Evolutionary conservation across 2,329 filamentous ascomycete species (phyloP).

Genomic region (Dryadomyces quercus-mongolicae): DNA sequence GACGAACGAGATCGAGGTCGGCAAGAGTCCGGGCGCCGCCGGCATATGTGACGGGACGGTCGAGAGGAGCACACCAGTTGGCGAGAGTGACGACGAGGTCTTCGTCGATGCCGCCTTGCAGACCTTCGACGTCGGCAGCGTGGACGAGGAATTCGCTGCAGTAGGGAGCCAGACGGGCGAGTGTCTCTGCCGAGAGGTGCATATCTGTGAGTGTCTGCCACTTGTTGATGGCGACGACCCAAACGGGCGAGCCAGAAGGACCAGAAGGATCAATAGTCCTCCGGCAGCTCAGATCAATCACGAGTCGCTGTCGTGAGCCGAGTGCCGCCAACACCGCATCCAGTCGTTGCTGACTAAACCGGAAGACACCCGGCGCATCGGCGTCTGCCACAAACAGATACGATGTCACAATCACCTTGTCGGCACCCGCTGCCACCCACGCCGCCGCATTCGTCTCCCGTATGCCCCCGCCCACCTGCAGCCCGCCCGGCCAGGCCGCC

Average conservation of each 20-base stretch:
- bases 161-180: slow-evolving; percentile 71
- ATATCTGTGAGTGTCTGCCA: slow-evolving; percentile 98
- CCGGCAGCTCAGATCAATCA: slow-evolving; percentile 94
- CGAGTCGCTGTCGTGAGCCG: slow-evolving; percentile 66
- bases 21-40: slow-evolving; percentile 76
- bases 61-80: slow-evolving; percentile 65
- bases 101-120: slow-evolving; percentile 85
- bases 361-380: slow-evolving; percentile 17
- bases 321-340: slow-evolving; percentile 62
- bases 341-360: slow-evolving; percentile 67
- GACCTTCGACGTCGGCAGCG: slow-evolving; percentile 89
- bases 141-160: slow-evolving; percentile 97
- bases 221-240: slow-evolving; percentile 98
- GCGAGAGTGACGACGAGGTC: slow-evolving; percentile 65
- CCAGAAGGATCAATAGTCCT: no score
- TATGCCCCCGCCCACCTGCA: slow-evolving; percentile 94
- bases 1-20: slow-evolving; percentile 73
- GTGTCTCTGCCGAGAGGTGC: slow-evolving; percentile 69
- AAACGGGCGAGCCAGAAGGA: slow-evolving; percentile 23
- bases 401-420: slow-evolving; percentile 94
- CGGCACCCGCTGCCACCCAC: slow-evolving; percentile 82
- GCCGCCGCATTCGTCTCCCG: slow-evolving; percentile 68
- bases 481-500: slow-evolving; percentile 60
- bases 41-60: slow-evolving; percentile 76
- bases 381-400: slow-evolving; percentile 80